These are phyloP conservation scores for Mycosphaerella sp. DNA, from an alignment of 2,329 filamentous ascomycete genomes.

Conservation along the genomic window DNA sequence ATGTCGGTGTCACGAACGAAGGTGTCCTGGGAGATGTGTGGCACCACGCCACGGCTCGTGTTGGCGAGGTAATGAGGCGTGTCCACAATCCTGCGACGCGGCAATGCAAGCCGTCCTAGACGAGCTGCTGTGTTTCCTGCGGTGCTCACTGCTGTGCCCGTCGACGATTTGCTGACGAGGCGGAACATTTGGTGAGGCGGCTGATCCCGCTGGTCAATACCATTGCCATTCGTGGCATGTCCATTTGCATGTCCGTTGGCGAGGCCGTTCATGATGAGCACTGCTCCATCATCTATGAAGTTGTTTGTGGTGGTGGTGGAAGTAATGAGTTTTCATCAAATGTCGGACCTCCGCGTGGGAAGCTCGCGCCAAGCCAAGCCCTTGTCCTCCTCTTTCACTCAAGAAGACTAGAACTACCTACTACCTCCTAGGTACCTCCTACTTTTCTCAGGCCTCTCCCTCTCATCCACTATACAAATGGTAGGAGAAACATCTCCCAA, in stretches of 20 bases:
- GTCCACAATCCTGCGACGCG: constrained; percentile 58
- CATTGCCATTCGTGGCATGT: constrained; percentile 6
- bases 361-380: constrained; percentile 7
- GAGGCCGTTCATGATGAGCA: constrained; percentile 3
- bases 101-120: constrained; percentile 60
- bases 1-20: constrained; percentile 59
- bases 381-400: background rate
- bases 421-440: no score
- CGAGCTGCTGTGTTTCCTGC: constrained; percentile 47
- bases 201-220: constrained; percentile 5
- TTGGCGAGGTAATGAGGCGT: constrained; percentile 78
- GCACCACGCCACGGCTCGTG: constrained; percentile 75
- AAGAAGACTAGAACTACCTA: no score
- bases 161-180: constrained; percentile 34
- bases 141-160: constrained; percentile 15
- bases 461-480: background rate
- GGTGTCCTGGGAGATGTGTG: constrained; percentile 85
- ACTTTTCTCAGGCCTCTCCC: background rate
- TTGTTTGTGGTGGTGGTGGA: background rate
- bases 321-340: background rate
- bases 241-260: constrained; percentile 5
- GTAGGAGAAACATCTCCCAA: no score
- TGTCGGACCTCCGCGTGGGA: background rate
- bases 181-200: constrained; percentile 40
- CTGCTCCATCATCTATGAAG: background rate